Conservation (phyloP, 202 grass and related monocot genomes). For the Elaeis oleifera region DNA sequence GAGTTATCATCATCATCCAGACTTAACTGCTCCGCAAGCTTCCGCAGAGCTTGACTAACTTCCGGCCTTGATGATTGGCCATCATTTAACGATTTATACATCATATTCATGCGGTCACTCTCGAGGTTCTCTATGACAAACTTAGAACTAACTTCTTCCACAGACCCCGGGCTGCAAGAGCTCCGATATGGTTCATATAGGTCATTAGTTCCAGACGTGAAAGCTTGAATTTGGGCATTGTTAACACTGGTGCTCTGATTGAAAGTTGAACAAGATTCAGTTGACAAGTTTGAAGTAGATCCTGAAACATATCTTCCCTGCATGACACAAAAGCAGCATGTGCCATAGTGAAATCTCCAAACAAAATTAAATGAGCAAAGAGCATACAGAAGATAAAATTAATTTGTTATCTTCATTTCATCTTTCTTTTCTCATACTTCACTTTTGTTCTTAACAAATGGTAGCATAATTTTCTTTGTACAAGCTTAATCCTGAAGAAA, state of each 20-base stretch:
- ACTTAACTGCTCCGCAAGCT: constrained; percentile 72
- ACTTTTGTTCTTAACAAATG: no score
- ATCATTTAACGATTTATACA: constrained; percentile 32
- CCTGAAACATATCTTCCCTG: constrained; percentile 79
- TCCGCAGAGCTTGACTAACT: constrained; percentile 68
- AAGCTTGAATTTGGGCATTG: constrained; percentile 31
- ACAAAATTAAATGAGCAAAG: no score
- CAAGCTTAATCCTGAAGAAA: no score
- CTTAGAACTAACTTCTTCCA: constrained; percentile 72
- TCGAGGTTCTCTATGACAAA: constrained; percentile 34
- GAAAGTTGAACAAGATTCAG: constrained; percentile 43
- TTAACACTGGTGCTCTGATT: constrained; percentile 31
- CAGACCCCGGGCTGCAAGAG: constrained; percentile 46
- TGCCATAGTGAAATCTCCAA: no score
- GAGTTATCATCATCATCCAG: constrained; percentile 64
- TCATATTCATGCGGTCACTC: constrained; percentile 23
- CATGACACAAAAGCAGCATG: neutral
- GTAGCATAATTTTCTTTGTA: no score
- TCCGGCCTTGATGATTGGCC: neutral
- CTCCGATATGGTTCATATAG: constrained; percentile 51
- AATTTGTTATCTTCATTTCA: no score
- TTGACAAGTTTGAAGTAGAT: constrained; percentile 39
- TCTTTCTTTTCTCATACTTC: no score
- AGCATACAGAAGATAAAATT: no score
- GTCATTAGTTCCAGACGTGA: constrained; percentile 31